These are phyloP conservation scores for Simmondsia chinensis DNA, from an alignment of 148 eudicot species.

Conservation along the genomic window DNA sequence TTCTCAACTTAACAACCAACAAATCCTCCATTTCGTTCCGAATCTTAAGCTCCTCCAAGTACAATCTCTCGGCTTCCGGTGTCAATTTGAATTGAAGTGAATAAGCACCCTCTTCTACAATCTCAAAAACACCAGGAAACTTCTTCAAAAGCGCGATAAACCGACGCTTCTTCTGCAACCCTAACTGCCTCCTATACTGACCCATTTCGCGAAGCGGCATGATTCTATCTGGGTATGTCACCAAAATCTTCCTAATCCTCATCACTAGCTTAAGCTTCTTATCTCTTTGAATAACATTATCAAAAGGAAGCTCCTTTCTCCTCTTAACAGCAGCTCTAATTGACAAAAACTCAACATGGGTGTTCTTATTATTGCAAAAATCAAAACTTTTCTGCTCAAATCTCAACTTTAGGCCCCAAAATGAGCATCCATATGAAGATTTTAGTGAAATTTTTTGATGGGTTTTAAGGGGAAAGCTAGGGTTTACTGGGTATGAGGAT, in stretches of 20 bases:
- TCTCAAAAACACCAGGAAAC: constrained; percentile 84
- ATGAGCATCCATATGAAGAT: constrained; percentile 23
- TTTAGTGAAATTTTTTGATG: constrained; percentile 15
- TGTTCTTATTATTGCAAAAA: constrained; percentile 24
- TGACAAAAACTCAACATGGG: constrained; percentile 32
- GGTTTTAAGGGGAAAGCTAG: constrained; percentile 10
- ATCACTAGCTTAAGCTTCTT: constrained; percentile 85
- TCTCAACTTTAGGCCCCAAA: constrained; percentile 38
- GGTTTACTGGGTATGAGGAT: constrained; percentile 24
- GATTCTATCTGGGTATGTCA: constrained; percentile 56
- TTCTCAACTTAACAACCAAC: constrained; percentile 70
- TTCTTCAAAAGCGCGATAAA: constrained; percentile 79
- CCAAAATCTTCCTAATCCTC: constrained; percentile 70
- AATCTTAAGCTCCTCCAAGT: constrained; percentile 79
- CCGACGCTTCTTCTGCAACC: constrained; percentile 49
- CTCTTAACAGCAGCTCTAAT: constrained; percentile 77
- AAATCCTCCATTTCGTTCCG: constrained; percentile 89
- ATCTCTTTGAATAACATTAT: constrained; percentile 88
- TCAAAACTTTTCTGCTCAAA: constrained; percentile 17
- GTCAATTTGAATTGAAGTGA: constrained; percentile 69
- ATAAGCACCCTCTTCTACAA: constrained; percentile 87
- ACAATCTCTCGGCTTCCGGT: constrained; percentile 90
- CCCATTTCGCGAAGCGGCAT: constrained; percentile 84
- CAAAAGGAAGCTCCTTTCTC: constrained; percentile 84
- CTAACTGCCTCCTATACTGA: constrained; percentile 57